These are phyloP conservation scores for Datisca glomerata DNA, from an alignment of 306 rosid species.

Conservation along the genomic window DNA sequence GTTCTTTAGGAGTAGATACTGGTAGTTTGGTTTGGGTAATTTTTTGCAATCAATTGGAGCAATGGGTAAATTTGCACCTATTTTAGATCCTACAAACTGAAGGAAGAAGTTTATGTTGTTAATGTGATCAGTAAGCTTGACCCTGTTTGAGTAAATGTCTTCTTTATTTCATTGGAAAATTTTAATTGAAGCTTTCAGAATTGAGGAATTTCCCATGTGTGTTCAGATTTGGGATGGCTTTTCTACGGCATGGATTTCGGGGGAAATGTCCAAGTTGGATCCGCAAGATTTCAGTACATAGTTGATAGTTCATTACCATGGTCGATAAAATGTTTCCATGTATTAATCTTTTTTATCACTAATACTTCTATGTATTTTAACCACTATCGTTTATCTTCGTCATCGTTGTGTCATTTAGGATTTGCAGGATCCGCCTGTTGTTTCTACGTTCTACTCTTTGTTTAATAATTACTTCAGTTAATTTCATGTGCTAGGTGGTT, in stretches of 20 bases:
- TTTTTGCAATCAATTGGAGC: background rate
- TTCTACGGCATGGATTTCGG: too few relatives aligned
- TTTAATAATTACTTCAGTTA: background rate
- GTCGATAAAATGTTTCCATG: too few relatives aligned
- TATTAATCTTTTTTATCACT: too few relatives aligned
- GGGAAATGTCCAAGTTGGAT: background rate
- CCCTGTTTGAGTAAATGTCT: background rate
- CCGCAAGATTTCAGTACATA: too few relatives aligned
- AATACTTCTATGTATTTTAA: too few relatives aligned
- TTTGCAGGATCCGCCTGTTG: background rate
- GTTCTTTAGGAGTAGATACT: background rate
- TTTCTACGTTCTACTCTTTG: background rate
- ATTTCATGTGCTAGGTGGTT: background rate
- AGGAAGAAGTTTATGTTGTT: background rate
- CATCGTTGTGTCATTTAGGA: background rate
- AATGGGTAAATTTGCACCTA: background rate
- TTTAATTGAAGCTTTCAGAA: too few relatives aligned
- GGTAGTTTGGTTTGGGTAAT: background rate
- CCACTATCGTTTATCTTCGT: too few relatives aligned
- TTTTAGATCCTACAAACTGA: background rate
- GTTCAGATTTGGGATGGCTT: too few relatives aligned
- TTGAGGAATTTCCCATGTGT: too few relatives aligned
- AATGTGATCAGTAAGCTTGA: background rate
- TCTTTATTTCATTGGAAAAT: background rate
- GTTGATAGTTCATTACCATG: too few relatives aligned